Evolutionary conservation across 2,329 filamentous ascomycete species (phyloP).

Genomic region (Bipolaris cookei): DNA sequence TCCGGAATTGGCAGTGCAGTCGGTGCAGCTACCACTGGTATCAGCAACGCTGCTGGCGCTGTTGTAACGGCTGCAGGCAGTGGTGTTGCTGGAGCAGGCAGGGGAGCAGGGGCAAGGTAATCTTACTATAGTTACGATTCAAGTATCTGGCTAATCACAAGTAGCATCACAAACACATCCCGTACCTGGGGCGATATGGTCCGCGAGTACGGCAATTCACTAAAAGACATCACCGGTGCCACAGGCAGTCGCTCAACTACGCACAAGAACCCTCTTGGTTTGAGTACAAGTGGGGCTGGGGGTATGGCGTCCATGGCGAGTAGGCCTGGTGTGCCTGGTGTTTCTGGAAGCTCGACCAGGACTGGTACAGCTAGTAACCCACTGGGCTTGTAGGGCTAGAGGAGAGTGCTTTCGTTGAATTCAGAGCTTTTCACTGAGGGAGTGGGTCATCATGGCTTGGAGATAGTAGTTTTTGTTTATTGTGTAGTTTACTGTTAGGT

Average conservation of each 20-base stretch:
- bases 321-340: slow-evolving; percentile 19
- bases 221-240: slow-evolving; percentile 57
- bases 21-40: slow-evolving; percentile 45
- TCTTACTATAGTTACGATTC: not conserved
- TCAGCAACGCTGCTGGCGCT: slow-evolving; percentile 54
- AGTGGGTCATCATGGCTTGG: too few relatives aligned
- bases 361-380: slow-evolving; percentile 51
- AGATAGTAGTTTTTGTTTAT: too few relatives aligned
- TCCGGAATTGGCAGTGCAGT: slow-evolving; percentile 41
- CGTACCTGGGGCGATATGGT: slow-evolving; percentile 57
- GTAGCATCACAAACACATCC: slow-evolving; percentile 53
- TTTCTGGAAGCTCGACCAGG: slow-evolving; percentile 29
- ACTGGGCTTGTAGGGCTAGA: slow-evolving; percentile 45
- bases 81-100: slow-evolving; percentile 49
- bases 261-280: slow-evolving; percentile 55
- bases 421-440: not conserved
- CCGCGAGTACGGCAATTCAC: slow-evolving; percentile 57
- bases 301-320: slow-evolving; percentile 37
- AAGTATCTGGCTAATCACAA: not conserved
- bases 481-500: too few relatives aligned
- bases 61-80: slow-evolving; percentile 54
- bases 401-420: not conserved
- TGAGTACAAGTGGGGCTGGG: slow-evolving; percentile 44
- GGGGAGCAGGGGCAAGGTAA: slow-evolving; percentile 21
- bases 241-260: slow-evolving; percentile 53